Conservation (phyloP, 495 filamentous ascomycete species). For the Annulohypoxylon moriforme region DNA sequence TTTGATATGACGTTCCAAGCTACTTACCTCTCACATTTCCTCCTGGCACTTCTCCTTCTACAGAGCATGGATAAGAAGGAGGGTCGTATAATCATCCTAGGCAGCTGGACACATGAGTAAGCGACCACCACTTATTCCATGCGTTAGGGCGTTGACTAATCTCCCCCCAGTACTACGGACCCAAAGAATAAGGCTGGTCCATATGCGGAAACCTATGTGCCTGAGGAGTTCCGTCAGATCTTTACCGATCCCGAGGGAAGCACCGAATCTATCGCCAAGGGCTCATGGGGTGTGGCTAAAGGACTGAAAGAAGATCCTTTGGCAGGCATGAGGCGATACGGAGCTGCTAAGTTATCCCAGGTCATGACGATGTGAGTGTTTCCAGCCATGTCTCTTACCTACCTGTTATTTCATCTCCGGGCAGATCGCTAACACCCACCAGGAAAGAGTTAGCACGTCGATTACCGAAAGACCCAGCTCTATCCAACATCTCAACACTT, state of each 20-base stretch:
- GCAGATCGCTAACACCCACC: background rate
- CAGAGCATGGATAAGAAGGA: slow-evolving; percentile 56
- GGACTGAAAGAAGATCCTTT: slow-evolving; percentile 32
- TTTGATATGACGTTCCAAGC: slow-evolving; percentile 59
- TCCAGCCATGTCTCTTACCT: background rate
- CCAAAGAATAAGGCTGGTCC: slow-evolving; percentile 33
- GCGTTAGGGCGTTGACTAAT: background rate
- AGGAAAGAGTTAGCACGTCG: slow-evolving; percentile 54
- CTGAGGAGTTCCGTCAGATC: slow-evolving; percentile 47
- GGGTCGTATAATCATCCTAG: slow-evolving; percentile 58
- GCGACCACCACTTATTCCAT: background rate
- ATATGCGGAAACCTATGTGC: slow-evolving; percentile 24
- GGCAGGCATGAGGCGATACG: slow-evolving; percentile 53
- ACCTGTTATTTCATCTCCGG: background rate
- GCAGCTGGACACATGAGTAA: slow-evolving; percentile 58
- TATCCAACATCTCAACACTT: slow-evolving; percentile 49
- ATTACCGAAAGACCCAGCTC: slow-evolving; percentile 44
- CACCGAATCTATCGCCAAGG: slow-evolving; percentile 50
- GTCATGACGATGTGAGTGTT: slow-evolving; percentile 54
- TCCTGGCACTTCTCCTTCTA: slow-evolving; percentile 57
- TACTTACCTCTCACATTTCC: slow-evolving; percentile 60
- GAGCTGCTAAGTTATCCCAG: slow-evolving; percentile 52
- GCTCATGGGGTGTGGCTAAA: slow-evolving; percentile 45
- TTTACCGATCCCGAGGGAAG: slow-evolving; percentile 43
- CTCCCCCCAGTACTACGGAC: slow-evolving; percentile 39